Evolutionary conservation across 1,284 basidiomycete species (phyloP).

Genomic region (Boletus mariae): DNA sequence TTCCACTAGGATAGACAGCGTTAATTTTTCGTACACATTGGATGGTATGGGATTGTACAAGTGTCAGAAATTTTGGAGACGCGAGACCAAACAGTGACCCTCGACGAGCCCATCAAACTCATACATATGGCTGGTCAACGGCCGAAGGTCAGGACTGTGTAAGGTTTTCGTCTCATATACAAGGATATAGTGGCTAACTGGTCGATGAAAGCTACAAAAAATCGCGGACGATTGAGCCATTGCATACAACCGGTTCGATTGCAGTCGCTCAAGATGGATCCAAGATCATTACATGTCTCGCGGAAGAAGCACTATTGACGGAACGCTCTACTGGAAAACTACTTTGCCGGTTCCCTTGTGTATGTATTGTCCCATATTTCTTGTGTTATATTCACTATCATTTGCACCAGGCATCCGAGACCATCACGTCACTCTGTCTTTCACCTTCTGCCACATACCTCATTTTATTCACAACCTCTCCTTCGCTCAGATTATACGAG

Average conservation of each 20-base stretch:
- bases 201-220: slow-evolving; percentile 63
- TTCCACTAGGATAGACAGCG: slow-evolving; percentile 10
- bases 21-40: no score
- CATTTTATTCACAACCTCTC: slow-evolving; percentile 64
- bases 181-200: slow-evolving; percentile 8
- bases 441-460: slow-evolving; percentile 63
- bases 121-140: slow-evolving; percentile 27
- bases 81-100: background rate
- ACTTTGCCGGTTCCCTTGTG: slow-evolving; percentile 79
- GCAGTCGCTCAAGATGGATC: slow-evolving; percentile 78
- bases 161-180: slow-evolving; percentile 9
- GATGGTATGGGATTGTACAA: no score
- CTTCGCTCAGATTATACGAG: slow-evolving; percentile 67
- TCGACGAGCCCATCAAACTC: background rate
- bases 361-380: slow-evolving; percentile 41
- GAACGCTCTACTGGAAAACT: slow-evolving; percentile 71
- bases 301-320: slow-evolving; percentile 82
- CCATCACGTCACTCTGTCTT: slow-evolving; percentile 61
- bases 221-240: slow-evolving; percentile 63
- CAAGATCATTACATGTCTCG: slow-evolving; percentile 82
- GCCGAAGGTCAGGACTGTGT: slow-evolving; percentile 61
- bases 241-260: slow-evolving; percentile 87
- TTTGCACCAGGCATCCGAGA: slow-evolving; percentile 56
- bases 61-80: background rate
- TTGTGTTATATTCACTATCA: slow-evolving; percentile 6